phyloP scores from a whole-genome alignment of 1,139 yeast genomes.

The Geotrichum carabidarum region DNA sequence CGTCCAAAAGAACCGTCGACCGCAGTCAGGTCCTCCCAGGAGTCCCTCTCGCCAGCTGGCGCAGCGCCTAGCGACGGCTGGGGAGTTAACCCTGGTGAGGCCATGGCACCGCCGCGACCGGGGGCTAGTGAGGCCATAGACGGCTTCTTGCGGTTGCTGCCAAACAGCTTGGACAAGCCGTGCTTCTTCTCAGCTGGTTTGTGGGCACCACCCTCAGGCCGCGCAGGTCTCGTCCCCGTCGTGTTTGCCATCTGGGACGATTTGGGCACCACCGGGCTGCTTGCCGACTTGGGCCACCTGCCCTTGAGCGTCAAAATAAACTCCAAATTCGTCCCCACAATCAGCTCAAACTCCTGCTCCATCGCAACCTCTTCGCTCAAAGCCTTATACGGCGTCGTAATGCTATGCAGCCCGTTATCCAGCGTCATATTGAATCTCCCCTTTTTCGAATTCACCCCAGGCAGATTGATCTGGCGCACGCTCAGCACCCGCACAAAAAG shows the following conservation, averaged over 20 bases:
- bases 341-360: slow-evolving; percentile 79
- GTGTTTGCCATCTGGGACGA: not conserved
- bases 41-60: not conserved
- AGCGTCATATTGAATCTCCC: slow-evolving; percentile 67
- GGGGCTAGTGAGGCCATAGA: not conserved
- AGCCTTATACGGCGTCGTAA: slow-evolving; percentile 62
- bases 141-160: slow-evolving; percentile 33
- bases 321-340: slow-evolving; percentile 62
- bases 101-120: too few species aligned
- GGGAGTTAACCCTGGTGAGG: too few species aligned
- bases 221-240: not conserved
- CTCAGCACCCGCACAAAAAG: slow-evolving; percentile 64
- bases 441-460: slow-evolving; percentile 47
- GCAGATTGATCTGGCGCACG: slow-evolving; percentile 53
- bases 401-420: slow-evolving; percentile 86
- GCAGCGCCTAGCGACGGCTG: too few species aligned
- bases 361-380: slow-evolving; percentile 46
- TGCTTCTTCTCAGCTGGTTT: slow-evolving; percentile 5
- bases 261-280: too few species aligned
- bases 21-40: slow-evolving; percentile 40
- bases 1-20: slow-evolving; percentile 86
- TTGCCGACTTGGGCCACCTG: slow-evolving; percentile 41
- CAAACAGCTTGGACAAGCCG: slow-evolving; percentile 19
- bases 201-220: not conserved
- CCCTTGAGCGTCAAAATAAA: slow-evolving; percentile 69